Conservation (phyloP, 768 basidiomycete species). For the Boletales sp. region DNA sequence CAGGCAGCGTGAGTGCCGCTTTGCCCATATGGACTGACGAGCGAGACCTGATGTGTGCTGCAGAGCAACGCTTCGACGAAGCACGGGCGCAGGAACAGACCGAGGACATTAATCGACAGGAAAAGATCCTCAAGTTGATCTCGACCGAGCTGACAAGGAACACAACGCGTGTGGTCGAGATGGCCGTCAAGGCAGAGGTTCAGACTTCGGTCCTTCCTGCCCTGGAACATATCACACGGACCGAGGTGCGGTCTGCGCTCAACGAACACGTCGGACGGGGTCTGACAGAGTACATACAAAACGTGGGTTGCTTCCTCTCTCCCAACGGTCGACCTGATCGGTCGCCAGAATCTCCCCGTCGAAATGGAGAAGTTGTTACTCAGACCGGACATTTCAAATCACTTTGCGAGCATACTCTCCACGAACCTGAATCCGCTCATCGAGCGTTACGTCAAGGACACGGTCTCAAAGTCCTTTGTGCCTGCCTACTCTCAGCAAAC, state of each 20-base stretch:
- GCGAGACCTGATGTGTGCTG: conserved; percentile 3
- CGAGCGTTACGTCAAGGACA: conserved; percentile 79
- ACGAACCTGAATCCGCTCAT: conserved; percentile 70
- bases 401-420: conserved; percentile 73
- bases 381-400: conserved; percentile 71
- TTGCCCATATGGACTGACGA: conserved; percentile 1
- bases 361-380: conserved; percentile 79
- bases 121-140: conserved; percentile 85
- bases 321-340: conserved; percentile 1
- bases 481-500: conserved; percentile 75
- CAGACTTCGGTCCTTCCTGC: conserved; percentile 81
- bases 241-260: conserved; percentile 73
- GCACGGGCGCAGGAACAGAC: conserved; percentile 73
- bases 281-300: conserved; percentile 66
- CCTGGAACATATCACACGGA: conserved; percentile 77
- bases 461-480: conserved; percentile 67
- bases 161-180: conserved; percentile 84
- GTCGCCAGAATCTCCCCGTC: conserved; percentile 59
- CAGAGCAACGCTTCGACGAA: conserved; percentile 85
- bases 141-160: conserved; percentile 84
- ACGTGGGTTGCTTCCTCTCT: conserved; percentile 40
- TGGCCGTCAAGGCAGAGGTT: conserved; percentile 83
- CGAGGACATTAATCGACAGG: conserved; percentile 80
- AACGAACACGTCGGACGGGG: conserved; percentile 76
- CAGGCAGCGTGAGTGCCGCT: conserved; percentile 67